Conservation (phyloP, 2,329 filamentous ascomycete genomes). For the Pseudogymnoascus sp. region DNA sequence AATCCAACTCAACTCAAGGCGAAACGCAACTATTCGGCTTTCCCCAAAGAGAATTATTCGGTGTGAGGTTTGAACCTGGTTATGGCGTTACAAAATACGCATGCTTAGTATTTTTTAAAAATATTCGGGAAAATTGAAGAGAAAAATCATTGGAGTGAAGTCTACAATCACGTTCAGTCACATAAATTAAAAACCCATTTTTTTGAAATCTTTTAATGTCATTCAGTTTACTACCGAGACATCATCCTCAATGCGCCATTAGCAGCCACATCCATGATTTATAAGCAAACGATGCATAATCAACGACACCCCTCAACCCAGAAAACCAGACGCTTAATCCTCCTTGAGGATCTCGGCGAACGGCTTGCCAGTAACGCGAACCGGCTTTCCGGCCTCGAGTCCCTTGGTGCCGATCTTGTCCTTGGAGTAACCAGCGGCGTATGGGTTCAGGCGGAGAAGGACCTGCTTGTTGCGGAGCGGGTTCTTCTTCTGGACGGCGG, state of each 20-base stretch:
- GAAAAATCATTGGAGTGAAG: background rate
- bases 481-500: slow-evolving; percentile 98
- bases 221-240: slow-evolving; percentile 9
- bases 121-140: background rate
- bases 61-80: background rate
- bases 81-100: background rate
- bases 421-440: slow-evolving; percentile 84
- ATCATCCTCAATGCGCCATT: slow-evolving; percentile 11
- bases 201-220: slow-evolving; percentile 9
- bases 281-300: slow-evolving; percentile 10
- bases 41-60: background rate
- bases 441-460: slow-evolving; percentile 96
- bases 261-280: slow-evolving; percentile 10
- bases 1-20: background rate
- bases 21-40: background rate
- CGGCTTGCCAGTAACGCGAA: slow-evolving; percentile 26
- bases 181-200: background rate
- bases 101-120: background rate
- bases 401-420: slow-evolving; percentile 71
- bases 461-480: slow-evolving; percentile 98
- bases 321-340: slow-evolving; percentile 34
- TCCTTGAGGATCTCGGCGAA: slow-evolving; percentile 40
- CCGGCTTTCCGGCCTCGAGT: slow-evolving; percentile 54
- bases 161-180: background rate
- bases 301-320: slow-evolving; percentile 16